Conservation (phyloP, 352 stramenopile species). For the Globisporangium rhizosaccharum region DNA sequence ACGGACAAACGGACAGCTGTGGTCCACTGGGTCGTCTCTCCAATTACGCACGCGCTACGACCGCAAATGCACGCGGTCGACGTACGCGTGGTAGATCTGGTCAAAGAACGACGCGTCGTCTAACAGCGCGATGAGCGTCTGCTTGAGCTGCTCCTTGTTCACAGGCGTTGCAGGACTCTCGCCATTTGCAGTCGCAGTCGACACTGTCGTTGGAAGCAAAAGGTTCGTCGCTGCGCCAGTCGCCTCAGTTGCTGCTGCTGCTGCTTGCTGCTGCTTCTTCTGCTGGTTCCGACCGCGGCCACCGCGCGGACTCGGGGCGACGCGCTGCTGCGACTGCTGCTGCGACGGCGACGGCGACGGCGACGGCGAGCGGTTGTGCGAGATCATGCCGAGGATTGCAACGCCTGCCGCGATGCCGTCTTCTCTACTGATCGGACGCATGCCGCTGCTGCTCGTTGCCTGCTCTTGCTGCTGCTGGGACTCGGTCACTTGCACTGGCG, state of each 20-base stretch:
- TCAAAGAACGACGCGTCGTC: constrained; percentile 85
- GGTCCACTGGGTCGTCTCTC: no score
- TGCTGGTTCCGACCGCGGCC: constrained; percentile 18
- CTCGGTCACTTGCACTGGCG: not conserved
- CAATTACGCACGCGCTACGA: constrained; percentile 13
- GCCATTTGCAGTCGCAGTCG: not conserved
- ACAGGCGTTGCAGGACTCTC: constrained; percentile 23
- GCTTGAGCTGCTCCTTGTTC: constrained; percentile 85
- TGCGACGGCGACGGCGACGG: constrained; percentile 6
- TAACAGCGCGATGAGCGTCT: constrained; percentile 72
- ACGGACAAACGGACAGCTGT: not conserved
- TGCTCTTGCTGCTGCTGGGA: constrained; percentile 21
- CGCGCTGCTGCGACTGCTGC: constrained; percentile 16
- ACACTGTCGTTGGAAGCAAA: not conserved
- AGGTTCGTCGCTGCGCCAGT: not conserved
- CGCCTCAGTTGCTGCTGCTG: constrained; percentile 1
- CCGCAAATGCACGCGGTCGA: constrained; percentile 52
- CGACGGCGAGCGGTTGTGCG: constrained; percentile 23
- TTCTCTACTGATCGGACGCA: constrained; percentile 66
- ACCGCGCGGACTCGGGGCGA: not conserved
- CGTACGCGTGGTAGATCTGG: constrained; percentile 85
- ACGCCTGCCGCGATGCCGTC: constrained; percentile 79
- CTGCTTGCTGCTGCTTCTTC: constrained; percentile 18
- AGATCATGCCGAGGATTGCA: constrained; percentile 81
- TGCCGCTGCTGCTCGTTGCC: constrained; percentile 26